Base-by-base conservation (phyloP, 2,329 filamentous ascomycete species). In the Colletotrichum sp. region DNA sequence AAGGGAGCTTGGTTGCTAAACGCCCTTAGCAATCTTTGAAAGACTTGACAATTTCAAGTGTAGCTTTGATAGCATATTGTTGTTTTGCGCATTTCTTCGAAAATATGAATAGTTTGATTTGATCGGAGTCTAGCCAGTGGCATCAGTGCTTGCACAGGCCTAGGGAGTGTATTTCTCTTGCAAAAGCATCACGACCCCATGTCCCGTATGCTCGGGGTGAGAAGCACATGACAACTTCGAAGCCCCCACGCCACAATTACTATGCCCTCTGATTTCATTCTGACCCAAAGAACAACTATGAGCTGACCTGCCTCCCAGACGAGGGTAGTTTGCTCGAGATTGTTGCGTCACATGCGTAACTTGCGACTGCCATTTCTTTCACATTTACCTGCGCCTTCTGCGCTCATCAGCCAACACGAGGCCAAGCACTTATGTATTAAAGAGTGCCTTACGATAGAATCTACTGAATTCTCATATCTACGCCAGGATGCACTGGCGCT, bases 241-340 rank as follows among this genome's bases (percentile, higher is more conserved):
- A n/a, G 36, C 1, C 36, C 36, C 36, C 36, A 18, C 2, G 0
- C 36, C 16, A n/a, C 16, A 44, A 44, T 1, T 0, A 3, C 8
- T n/a, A 3, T 44, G 36, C 16, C 8, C 5, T 44, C 8, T 44
- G 16, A 6, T 44, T 44, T 44, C 8, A 18, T 6, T 18, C 36
- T 44, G 36, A n/a, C 16, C 16, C 36, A 6, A n/a, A 44, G 16
- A 0, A 6, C 2, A 18, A 44, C 2, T 3, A 44, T 44, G 16
- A 44, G 36, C 36, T 44, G 16, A 44, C 36, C 36, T 44, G 0
- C 5, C 36, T 44, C 36, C 36, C 8, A 39, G 36, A 9, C 36
- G 36, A 39, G 0, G 15, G 5, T 0, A 39, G 36, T 10, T 44
- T 44, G 39, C 39, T 44, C 18, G 12, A 44, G 5, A 44, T 12